These are phyloP conservation scores for Amoebophrya sp. DNA, from an alignment of 169 alveolate genomes.

Conservation along the genomic window DNA sequence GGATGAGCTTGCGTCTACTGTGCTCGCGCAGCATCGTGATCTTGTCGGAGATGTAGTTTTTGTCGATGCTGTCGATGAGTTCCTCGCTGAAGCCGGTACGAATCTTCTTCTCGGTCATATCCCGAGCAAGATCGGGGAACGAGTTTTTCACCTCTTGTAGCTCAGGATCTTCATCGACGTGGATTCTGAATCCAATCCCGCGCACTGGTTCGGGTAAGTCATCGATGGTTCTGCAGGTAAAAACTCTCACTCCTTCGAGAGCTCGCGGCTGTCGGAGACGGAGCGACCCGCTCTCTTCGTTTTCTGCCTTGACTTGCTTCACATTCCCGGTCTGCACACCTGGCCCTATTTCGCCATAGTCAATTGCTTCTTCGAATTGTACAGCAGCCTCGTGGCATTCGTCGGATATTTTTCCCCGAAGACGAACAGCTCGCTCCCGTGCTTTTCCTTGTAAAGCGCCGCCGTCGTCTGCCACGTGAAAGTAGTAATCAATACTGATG, in stretches of 20 bases:
- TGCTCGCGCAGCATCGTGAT: background rate
- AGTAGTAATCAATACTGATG: background rate
- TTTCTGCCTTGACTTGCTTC: no score
- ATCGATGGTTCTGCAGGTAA: no score
- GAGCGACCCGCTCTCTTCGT: no score
- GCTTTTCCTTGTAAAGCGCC: background rate
- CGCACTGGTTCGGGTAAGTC: no score
- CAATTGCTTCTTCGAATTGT: background rate
- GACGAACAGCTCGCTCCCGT: no score
- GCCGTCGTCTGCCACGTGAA: background rate
- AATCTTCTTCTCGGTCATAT: background rate
- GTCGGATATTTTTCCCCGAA: background rate
- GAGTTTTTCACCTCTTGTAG: background rate
- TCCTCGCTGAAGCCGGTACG: background rate
- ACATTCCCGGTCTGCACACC: background rate
- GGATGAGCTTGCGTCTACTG: no score
- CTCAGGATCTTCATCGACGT: background rate
- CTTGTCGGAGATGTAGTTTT: background rate
- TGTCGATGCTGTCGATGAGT: background rate
- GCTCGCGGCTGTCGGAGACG: no score
- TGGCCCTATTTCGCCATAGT: background rate
- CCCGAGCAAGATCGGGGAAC: background rate
- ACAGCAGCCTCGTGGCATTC: background rate
- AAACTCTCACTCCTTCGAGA: no score
- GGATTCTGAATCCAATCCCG: no score